Evolutionary conservation across 2,329 filamentous ascomycete genomes (phyloP), one percentile per base, ranked within the genome.

Genomic region (Neodidymelliopsis sp.): DNA sequence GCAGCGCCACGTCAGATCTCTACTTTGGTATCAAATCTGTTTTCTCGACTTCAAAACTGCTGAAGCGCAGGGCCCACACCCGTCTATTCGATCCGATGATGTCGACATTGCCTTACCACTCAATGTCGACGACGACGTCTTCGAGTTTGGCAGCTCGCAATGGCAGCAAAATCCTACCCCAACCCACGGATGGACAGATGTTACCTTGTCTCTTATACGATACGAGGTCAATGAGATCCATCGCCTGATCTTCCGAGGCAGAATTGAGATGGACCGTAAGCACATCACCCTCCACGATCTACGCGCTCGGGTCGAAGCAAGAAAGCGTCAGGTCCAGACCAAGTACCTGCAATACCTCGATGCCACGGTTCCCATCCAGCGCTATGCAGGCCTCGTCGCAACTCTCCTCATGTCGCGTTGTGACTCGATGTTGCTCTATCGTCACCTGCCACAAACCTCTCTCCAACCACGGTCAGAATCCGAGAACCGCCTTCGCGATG

Each of bases 221-320:
- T 73, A 71, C 33, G 70, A 73, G 39, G 70, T 66, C 50, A 73
- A 73, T 23, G 70, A 73, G 35, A 64, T 71, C 10, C 70, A 73
- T 31, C 69, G 70, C 4, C 58, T 71, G 24, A 71, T 73, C 25
- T 72, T 71, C 51, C 60, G 69, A 4, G 70, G 70, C 15, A 57
- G 69, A 19, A 72, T 72, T 22, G 70, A 73, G 37, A 72, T 73
- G 58, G 69, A 72, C 45, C 66, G 69, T 22, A 72, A 72, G 43
- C 61, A 63, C 30, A 66, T 71, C 34, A 72, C 66, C 0, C 56
- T 73, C 1, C 70, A 73, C 48, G 69, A 73, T 29, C 58, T 73
- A 0, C 66, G 69, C 16, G 65, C 65, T 2, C 58, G 62, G 15
- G 70, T 73, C 7, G 70, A 73, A 48, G 59, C 68, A 11, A 61